phyloP scores from a whole-genome alignment of 257 asterid species.

The Asclepias syriaca region DNA sequence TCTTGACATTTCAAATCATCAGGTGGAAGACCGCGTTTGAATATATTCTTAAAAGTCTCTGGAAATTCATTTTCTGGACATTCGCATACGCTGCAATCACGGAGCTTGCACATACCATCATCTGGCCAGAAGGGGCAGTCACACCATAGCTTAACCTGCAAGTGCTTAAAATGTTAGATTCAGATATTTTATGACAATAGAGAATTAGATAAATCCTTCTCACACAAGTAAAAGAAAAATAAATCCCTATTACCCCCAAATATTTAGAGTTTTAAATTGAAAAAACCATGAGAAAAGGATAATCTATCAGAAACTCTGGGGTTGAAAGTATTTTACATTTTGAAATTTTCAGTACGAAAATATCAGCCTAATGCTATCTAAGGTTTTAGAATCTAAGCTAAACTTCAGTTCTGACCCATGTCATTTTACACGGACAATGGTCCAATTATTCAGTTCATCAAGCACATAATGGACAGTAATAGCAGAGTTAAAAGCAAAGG shows the following conservation, averaged over 20 bases:
- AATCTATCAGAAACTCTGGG: background rate
- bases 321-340: background rate
- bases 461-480: background rate
- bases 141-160: slow-evolving; percentile 93
- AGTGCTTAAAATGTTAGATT: slow-evolving; percentile 19
- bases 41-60: slow-evolving; percentile 57
- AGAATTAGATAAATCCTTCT: background rate
- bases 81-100: slow-evolving; percentile 96
- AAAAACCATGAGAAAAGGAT: background rate
- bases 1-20: slow-evolving; percentile 92
- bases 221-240: background rate
- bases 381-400: background rate
- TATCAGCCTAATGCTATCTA: background rate
- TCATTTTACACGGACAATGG: background rate
- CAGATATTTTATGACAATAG: background rate
- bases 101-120: slow-evolving; percentile 94
- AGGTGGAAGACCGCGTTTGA: slow-evolving; percentile 38
- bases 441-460: background rate
- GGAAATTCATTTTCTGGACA: slow-evolving; percentile 94
- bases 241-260: background rate
- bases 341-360: background rate
- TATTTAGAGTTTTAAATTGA: background rate
- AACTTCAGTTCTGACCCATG: background rate
- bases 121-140: slow-evolving; percentile 99
- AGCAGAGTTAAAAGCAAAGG: background rate